Base-by-base conservation (phyloP, 768 basidiomycete genomes). In the Melanogaster broomeanus region DNA sequence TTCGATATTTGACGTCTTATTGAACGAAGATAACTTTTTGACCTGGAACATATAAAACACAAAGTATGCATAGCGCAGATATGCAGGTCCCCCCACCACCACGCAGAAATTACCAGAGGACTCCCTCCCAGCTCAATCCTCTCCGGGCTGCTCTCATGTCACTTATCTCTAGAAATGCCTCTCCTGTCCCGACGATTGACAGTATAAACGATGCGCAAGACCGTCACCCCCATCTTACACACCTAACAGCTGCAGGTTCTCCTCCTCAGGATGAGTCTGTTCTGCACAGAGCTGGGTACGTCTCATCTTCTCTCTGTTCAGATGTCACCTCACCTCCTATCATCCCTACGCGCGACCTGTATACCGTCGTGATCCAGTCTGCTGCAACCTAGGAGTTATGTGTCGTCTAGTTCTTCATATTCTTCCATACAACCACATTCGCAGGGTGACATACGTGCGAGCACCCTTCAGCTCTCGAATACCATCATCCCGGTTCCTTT, bases 381-480 rank as follows among this genome's bases (percentile, higher is more conserved):
- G 53, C 74, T 87, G 16, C 84, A 84, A 59, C 72, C 82, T 16
- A 74, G 71, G 55, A 79, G 77, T 55, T 82, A 76, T 61, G 53
- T 68, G 61, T 63, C 68, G 37, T 62, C 61, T 47, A 42, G 61
- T 47, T 55, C 68, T 54, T 15, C 57, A 47, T 62, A 58, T 45
- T 49, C 34, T 42, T 49, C 56, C 0, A 43, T 51, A 10, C 56
- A 47, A 8, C 72, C 79, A 9, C 87, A 83, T 58, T 82, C 82
- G 1, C 83, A 82, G 55, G 78, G 78, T 56, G 74, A 77, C 25
- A 91, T 90, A 53, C 82, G 89, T 16, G 73, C 80, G 30, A 77
- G 72, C 55, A 90, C 88, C 0, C 76, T 90, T 62, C 75, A 84
- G 45, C 74, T 91, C 3, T 87, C 87, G 16, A 74, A 71, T 47